Evolutionary conservation across 202 grass and related monocot species (phyloP), one percentile per base, ranked within the genome.

Genomic region (Hordeum pubiflorum): DNA sequence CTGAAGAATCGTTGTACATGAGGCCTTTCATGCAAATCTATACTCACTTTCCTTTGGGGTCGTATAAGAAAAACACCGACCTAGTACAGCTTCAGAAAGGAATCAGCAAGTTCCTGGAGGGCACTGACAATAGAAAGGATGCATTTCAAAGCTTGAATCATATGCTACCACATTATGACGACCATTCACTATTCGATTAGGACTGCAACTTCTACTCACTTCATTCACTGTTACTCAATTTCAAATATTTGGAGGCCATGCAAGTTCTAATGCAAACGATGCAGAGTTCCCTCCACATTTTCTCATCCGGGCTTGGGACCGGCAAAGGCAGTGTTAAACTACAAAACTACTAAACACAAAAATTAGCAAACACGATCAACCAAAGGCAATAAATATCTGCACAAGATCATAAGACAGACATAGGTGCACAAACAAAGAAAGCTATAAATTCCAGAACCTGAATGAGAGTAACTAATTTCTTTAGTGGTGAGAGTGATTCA

Each of bases 291-390:
- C 88, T 86, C 88, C 88, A 89, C 84, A 57, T 89, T 89, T 86
- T 89, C 15, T 20, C 87, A 90, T 90, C 84, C 88, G 84, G 84
- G 88, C 88, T 90, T 90, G 88, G 84, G 84, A 90, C 88, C 80
- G 76, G 80, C 80, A 86, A 76, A 34, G 83, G 83, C 88, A 89
- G 88, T 89, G 83, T 89, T 86, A 86, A 86, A 89, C 83, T 38
- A 48, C 67, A 79, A 72, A 33, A 63, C 65, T 52, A 66, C 61
- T 7, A 78, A 82, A 33, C 14, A 18, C 3, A 54, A 29, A 48
- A 21, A 32, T 68, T 15, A 76, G 17, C 34, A 48, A 36, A 52
- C 57, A 82, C 2, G 10, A 73, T 29, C 31, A 56, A 78, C 18
- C 70, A 85, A 57, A 71, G 63, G 1, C 7, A 58, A 61, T 11